phyloP scores from a whole-genome alignment of 306 rosid species.

The apple (Malus domestica) region DNA sequence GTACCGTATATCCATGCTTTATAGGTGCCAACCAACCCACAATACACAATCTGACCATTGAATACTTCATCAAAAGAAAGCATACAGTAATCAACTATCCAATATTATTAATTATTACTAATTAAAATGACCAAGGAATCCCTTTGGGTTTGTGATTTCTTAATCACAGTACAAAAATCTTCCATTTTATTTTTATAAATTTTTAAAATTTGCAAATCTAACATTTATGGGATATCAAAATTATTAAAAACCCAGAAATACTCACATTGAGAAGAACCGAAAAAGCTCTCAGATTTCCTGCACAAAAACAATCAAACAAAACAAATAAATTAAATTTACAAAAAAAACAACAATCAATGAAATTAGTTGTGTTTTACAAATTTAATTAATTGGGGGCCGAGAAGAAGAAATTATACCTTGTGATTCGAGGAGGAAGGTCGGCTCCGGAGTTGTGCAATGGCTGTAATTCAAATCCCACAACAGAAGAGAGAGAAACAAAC shows the following conservation, averaged over 20 bases:
- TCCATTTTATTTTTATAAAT: not conserved
- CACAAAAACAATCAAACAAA: not conserved
- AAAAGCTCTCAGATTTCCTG: not conserved
- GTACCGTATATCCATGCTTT: too few relatives aligned
- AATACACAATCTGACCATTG: not conserved
- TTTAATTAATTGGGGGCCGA: too few relatives aligned
- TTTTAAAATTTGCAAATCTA: not conserved
- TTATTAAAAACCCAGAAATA: not conserved
- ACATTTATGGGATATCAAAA: not conserved
- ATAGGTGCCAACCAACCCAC: not conserved
- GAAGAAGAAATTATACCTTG: not conserved
- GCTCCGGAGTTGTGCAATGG: not conserved
- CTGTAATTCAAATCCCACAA: not conserved
- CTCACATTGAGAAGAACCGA: not conserved
- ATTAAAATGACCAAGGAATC: not conserved
- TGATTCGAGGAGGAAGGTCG: not conserved
- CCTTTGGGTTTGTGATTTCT: not conserved
- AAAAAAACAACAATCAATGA: not conserved
- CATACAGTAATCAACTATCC: not conserved
- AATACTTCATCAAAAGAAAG: not conserved
- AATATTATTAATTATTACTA: too few relatives aligned
- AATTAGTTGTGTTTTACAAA: not conserved
- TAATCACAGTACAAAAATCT: not conserved
- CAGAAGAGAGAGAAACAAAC: not conserved
- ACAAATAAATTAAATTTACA: not conserved